phyloP scores from a whole-genome alignment of 257 asterid species.

The Hygrophila difformis region DNA sequence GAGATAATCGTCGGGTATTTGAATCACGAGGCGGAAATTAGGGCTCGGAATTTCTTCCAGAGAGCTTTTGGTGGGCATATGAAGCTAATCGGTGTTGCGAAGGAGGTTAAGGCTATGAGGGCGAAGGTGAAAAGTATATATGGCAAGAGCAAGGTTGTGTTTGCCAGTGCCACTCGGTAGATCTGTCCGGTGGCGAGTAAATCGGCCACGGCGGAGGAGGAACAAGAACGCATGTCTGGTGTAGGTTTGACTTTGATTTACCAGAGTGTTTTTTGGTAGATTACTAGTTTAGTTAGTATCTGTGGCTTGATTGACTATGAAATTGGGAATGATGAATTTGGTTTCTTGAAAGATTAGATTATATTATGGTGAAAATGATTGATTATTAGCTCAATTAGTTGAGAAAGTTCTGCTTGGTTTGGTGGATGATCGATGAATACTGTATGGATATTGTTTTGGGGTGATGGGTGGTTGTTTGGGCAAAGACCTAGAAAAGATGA shows the following conservation, averaged over 20 bases:
- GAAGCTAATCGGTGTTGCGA: constrained; percentile 22
- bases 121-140: constrained; percentile 21
- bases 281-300: no score
- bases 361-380: no score
- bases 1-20: constrained; percentile 14
- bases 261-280: no score
- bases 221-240: neutral
- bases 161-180: neutral
- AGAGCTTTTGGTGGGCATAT: constrained; percentile 20
- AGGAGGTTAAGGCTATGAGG: constrained; percentile 25
- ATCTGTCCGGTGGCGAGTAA: constrained; percentile 13
- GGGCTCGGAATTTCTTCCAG: constrained; percentile 22
- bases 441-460: no score
- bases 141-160: constrained; percentile 12
- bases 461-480: no score
- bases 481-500: no score
- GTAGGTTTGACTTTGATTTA: neutral
- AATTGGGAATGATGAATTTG: no score
- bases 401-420: no score
- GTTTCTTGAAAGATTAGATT: no score
- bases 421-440: no score
- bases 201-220: constrained; percentile 10
- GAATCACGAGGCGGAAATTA: constrained; percentile 15
- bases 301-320: no score
- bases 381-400: no score